Evolutionary conservation across 2,329 filamentous ascomycete species (phyloP), one percentile per base, ranked within the genome.

Genomic region (Thyridium curvatum): DNA sequence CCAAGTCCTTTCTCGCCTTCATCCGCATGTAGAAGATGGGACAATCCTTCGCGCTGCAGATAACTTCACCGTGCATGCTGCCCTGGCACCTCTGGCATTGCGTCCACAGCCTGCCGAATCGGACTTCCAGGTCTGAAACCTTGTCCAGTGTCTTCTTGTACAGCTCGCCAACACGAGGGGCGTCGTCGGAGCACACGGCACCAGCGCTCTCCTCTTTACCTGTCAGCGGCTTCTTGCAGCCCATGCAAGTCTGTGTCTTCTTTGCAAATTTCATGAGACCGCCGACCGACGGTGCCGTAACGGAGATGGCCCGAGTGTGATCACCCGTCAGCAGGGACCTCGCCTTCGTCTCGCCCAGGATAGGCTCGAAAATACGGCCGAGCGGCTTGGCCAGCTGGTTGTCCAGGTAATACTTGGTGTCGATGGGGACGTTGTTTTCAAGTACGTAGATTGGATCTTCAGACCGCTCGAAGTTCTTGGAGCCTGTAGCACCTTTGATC

Each of bases 11-110:
- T 76, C 96, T 94, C 26, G 91, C 91, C 74, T 98, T 98, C 93
- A 98, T 98, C 4, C 93, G 82, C 93, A 98, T 98, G 62, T 98
- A 98, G 64, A 98, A 98, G 55, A 98, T 98, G 1, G 93, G 93
- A 58, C 93, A 98, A 68, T 98, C 93, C 60, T 89, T 86, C 59
- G 84, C 91, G 46, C 84, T 90, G 69, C 93, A 98, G 51, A 98
- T 97, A 39, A 98, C 94, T 62, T 98, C 93, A 60, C 88, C 93
- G 66, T 98, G 93, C 76, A 98, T 85, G 67, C 89, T 96, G 39
- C 90, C 93, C 67, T 98, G 93, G 61, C 93, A 98, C 32, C 93
- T 75, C 68, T 98, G 93, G 60, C 93, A 98, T 63, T 98, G 93
- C 35, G 93, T 98, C 93, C 93, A 98, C 37, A 98, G 72, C 37